Evolutionary conservation across 2,329 filamentous ascomycete genomes (phyloP).

Genomic region (Colletotrichum caudatum): DNA sequence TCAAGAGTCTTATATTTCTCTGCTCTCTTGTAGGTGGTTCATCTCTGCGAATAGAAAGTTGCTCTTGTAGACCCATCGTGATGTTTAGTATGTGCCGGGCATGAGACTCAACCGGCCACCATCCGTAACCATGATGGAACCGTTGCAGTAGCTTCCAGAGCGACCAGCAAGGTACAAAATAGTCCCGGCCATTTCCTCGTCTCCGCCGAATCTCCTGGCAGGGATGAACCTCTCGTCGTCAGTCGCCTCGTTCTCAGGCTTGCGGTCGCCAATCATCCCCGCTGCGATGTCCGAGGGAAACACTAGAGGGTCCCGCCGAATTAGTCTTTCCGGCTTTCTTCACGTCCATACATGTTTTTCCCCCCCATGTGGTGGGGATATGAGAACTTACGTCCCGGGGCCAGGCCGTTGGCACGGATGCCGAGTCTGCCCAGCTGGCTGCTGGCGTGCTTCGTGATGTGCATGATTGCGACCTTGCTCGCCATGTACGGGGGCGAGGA

Average conservation of each 20-base stretch:
- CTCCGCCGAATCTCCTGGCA: slow-evolving; percentile 65
- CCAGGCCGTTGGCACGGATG: slow-evolving; percentile 65
- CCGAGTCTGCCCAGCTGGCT: slow-evolving; percentile 66
- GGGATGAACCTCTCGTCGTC: slow-evolving; percentile 58
- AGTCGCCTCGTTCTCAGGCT: slow-evolving; percentile 21
- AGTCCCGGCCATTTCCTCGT: slow-evolving; percentile 71
- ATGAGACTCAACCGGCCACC: slow-evolving; percentile 70
- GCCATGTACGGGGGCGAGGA: slow-evolving; percentile 75
- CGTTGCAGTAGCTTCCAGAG: slow-evolving; percentile 75
- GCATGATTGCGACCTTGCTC: slow-evolving; percentile 75
- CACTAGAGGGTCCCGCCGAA: neutral
- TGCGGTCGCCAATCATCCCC: slow-evolving; percentile 21
- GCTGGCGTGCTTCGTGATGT: slow-evolving; percentile 72
- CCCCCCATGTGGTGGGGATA: neutral
- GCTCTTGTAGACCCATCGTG: too few relatives aligned
- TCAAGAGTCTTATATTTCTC: neutral
- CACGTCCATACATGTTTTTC: rapidly evolving
- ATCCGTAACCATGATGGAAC: slow-evolving; percentile 71
- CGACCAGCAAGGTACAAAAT: slow-evolving; percentile 74
- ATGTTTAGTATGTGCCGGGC: slow-evolving; percentile 63
- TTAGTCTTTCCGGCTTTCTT: neutral
- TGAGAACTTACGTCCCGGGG: slow-evolving; percentile 56
- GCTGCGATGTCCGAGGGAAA: slow-evolving; percentile 31
- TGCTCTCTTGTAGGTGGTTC: too few relatives aligned
- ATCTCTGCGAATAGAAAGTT: too few relatives aligned